Evolutionary conservation across 768 basidiomycete genomes (phyloP), one percentile per base, ranked within the genome.

Genomic region (Leucocoprinus sp.): DNA sequence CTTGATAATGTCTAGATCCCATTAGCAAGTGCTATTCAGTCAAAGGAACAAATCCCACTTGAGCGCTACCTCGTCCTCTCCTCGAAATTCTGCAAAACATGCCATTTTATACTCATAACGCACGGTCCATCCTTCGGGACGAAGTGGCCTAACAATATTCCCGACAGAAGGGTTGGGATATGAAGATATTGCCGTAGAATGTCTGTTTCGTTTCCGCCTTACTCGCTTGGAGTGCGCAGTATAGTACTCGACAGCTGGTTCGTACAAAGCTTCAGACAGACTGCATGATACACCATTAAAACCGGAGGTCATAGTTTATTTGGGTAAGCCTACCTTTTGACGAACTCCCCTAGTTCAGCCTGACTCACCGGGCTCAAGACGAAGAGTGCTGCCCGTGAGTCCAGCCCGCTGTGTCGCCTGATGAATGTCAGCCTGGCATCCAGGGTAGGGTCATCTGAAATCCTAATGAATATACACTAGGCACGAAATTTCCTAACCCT

Each of bases 101-200:
- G 86, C 96, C 76, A 93, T 87, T 65, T 98, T 99, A 71, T 92
- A 98, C 59, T 97, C 93, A 57, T 97, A 97, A 23, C 96, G 71
- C 15, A 95, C 92, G 0, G 87, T 90, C 95, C 93, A 99, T 0
- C 93, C 93, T 61, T 90, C 83, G 0, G 84, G 76, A 22, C 86
- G 70, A 4, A 96, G 66, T 0, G 84, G 80, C 14, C 82, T 77
- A 1, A 74, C 61, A 15, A 75, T 60, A 31, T 60, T 60, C 2
- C 74, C 70, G 17, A 69, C 62, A n/a, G 71, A 54, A 3, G 77
- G 66, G n/a, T 68, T 67, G 4, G 73, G 65, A 52, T 80, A 77
- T 1, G 74, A 61, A 3, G 76, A 68, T 7, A 65, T 59, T 3
- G 67, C 54, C 55, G 84, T 84, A 0, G 85, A 78, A 57, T 92